Percentiles rank a stretch among this genome's conserved stretches.
These are phyloP conservation scores for Viola odorata DNA, from an alignment of 345 rosid species.

Conservation along the genomic window DNA sequence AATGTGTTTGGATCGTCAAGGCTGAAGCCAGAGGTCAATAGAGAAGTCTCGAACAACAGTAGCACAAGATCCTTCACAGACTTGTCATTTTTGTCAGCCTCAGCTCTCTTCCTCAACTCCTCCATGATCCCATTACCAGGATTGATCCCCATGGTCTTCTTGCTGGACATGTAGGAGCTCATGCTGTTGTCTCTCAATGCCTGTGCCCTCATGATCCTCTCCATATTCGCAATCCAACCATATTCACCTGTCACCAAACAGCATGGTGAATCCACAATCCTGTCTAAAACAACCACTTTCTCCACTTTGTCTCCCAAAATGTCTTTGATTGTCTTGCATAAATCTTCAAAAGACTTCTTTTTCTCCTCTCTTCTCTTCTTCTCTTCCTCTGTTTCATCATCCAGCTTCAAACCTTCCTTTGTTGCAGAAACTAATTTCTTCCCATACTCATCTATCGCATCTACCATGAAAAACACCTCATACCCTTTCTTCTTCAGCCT, in stretches of 20 bases:
- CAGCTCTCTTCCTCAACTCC: conserved; percentile 76
- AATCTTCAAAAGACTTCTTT: conserved; percentile 56
- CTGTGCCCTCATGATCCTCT: conserved; percentile 88
- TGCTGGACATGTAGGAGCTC: conserved; percentile 89
- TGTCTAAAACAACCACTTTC: conserved; percentile 72
- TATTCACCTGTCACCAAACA: conserved; percentile 86
- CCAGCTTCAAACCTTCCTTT: conserved; percentile 71
- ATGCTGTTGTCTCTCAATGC: conserved; percentile 84
- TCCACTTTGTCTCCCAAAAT: conserved; percentile 76
- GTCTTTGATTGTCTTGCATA: conserved; percentile 81
- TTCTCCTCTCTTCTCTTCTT: conserved; percentile 72
- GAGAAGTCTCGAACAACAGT: conserved; percentile 72
- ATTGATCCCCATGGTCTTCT: conserved; percentile 87
- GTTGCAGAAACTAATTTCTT: conserved; percentile 86
- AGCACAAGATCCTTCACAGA: conserved; percentile 78
- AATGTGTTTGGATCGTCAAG: conserved; percentile 86
- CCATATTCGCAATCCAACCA: conserved; percentile 93
- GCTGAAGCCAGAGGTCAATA: conserved; percentile 78
- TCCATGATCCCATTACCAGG: conserved; percentile 91
- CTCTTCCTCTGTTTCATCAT: conserved; percentile 80
- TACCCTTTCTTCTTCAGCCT: conserved; percentile 76
- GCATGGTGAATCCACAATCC: conserved; percentile 85
- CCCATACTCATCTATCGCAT: conserved; percentile 86
- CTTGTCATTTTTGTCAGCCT: conserved; percentile 75
- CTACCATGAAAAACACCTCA: conserved; percentile 85